Evolutionary conservation across 139 green algal species (phyloP).

Genomic region (Deuterostichococcus epilithicus): DNA sequence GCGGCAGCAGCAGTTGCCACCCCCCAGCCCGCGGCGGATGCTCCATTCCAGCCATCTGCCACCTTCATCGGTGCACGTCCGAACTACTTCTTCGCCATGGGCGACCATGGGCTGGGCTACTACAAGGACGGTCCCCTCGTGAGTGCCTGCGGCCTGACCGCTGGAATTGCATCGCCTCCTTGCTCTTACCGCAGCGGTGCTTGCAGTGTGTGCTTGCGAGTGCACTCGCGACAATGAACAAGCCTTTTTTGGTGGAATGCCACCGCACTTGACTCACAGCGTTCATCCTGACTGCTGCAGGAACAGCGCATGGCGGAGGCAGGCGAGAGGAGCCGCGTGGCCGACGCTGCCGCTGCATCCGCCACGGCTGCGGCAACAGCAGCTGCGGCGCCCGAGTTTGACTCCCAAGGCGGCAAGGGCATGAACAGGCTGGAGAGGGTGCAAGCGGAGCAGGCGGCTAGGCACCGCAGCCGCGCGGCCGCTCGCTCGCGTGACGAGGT

Average conservation of each 20-base stretch:
- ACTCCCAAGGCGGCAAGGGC: slow-evolving; percentile 5
- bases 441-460: slow-evolving; percentile 19
- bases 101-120: slow-evolving; percentile 44
- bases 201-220: too few relatives aligned
- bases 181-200: too few relatives aligned
- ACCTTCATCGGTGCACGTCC: slow-evolving; percentile 45
- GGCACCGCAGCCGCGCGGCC: slow-evolving; percentile 2
- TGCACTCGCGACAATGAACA: too few relatives aligned
- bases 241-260: too few relatives aligned
- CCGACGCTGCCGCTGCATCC: too few relatives aligned
- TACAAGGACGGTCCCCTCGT: slow-evolving; percentile 35
- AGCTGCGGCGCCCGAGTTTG: not conserved
- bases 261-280: too few relatives aligned
- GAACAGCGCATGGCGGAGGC: too few relatives aligned
- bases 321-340: too few relatives aligned
- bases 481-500: slow-evolving; percentile 32
- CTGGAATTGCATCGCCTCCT: not conserved
- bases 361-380: too few relatives aligned
- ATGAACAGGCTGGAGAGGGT: not conserved
- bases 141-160: not conserved
- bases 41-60: slow-evolving; percentile 13
- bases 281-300: too few relatives aligned
- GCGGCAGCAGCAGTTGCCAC: not conserved
- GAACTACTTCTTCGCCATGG: slow-evolving; percentile 68
- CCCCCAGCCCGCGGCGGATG: not conserved